Base-by-base conservation (phyloP, 106 monocot species). In the Dioscorea dumetorum region DNA sequence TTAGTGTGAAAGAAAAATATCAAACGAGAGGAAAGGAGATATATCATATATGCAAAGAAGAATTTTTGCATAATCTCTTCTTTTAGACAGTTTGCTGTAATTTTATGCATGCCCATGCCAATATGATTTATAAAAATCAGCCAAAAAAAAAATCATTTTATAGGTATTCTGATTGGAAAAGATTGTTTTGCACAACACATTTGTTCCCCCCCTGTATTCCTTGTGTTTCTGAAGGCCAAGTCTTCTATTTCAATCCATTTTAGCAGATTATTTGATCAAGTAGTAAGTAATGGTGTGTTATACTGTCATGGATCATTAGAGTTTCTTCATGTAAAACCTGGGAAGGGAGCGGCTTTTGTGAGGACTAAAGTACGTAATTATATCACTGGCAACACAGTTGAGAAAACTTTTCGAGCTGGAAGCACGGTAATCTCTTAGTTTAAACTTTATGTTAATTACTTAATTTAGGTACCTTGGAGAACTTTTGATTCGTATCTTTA, bases 381-480 rank as follows among this genome's bases (percentile, higher is more conserved):
- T 63, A 33, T 95, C 35, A 88, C 95, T 15, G 88, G 95, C 50
- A 95, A 91, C 81, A 84, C 83, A 74, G 83, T 95, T 64, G 95
- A 95, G 54, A 95, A 95, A 76, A 95, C 95, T 9, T 95, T 95
- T 75, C 82, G 95, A 77, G 95, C 95, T 73, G 95, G 95, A 79
- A 88, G 85, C 76, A 83, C 88, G 78, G 95, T 95, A 95, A 88
- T 73, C 18, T 74, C 23, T 54, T 18, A 70, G 15, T 73, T 64
- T n/a, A 57, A 67, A 6, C 28, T 28, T 56, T 67, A 53, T 66
- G 52, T 28, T 50, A 0, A n/a, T 21, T n/a, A 18, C 24, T 23
- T 31, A 28, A 28, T 28, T 28, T 28, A 16, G 13, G 69, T 24
- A 14, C 24, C 19, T 31, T 22, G 16, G 63, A 18, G 12, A 56